Conservation (phyloP, 2,329 filamentous ascomycete genomes). For the Hymenoscyphus albidus region DNA sequence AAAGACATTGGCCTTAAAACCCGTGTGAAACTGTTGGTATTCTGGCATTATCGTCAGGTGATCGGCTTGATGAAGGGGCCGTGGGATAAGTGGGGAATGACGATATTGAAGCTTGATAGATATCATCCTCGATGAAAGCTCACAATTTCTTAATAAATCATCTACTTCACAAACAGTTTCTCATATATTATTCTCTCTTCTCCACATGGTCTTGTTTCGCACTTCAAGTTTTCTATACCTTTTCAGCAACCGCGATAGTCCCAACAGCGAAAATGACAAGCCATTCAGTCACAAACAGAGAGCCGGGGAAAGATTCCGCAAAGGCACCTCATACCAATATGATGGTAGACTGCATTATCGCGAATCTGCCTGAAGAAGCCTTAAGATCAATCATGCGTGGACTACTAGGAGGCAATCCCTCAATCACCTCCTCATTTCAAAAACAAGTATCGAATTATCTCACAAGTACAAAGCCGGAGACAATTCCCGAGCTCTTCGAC, state of each 20-base stretch:
- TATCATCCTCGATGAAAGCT: no score
- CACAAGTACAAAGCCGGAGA: conserved; percentile 22
- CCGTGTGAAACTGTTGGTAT: no score
- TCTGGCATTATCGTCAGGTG: no score
- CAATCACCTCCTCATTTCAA: conserved; percentile 36
- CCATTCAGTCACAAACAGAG: no score
- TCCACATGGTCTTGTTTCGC: neutral
- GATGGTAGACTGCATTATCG: conserved; percentile 45
- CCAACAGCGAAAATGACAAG: conserved; percentile 1
- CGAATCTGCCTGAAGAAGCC: conserved; percentile 40
- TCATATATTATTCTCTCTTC: no score
- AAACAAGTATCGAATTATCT: conserved; percentile 33
- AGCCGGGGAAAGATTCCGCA: conserved; percentile 8
- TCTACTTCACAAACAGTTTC: no score
- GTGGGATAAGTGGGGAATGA: no score
- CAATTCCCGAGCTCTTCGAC: conserved; percentile 21
- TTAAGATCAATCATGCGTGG: conserved; percentile 39
- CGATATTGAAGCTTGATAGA: no score
- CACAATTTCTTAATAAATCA: no score
- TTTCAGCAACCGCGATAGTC: neutral
- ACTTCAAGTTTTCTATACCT: neutral
- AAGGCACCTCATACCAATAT: conserved; percentile 43
- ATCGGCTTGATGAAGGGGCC: no score
- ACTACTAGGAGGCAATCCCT: conserved; percentile 31
- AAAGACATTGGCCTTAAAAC: no score